Conservation (phyloP, 805 yeast genomes). For the Saccharomycopsis olivae region DNA sequence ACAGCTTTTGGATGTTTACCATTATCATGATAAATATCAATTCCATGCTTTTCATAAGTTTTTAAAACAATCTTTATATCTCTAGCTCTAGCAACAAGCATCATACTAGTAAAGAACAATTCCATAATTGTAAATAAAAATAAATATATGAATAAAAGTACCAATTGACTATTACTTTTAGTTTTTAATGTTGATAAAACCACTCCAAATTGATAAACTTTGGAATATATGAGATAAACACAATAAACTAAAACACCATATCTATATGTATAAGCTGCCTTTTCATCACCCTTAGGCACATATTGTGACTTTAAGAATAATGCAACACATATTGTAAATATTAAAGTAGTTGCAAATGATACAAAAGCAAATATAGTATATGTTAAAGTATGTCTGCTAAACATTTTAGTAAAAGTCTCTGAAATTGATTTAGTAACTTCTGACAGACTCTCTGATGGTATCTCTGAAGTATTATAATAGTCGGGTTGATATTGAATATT, state of each 20-base stretch:
- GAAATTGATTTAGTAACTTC: no score
- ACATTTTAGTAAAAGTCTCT: no score
- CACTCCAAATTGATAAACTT: slow-evolving; percentile 10
- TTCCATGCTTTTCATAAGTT: slow-evolving; percentile 6
- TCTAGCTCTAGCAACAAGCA: not conserved
- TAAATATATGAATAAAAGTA: slow-evolving; percentile 6
- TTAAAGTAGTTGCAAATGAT: slow-evolving; percentile 7
- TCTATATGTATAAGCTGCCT: not conserved
- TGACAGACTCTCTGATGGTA: no score
- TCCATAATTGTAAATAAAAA: slow-evolving; percentile 10
- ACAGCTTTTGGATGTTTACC: slow-evolving; percentile 5
- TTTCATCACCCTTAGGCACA: not conserved
- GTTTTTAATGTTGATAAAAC: slow-evolving; percentile 3
- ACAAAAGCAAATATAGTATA: slow-evolving; percentile 4
- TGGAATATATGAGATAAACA: slow-evolving; percentile 7
- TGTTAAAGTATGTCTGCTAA: not conserved
- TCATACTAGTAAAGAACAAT: slow-evolving; percentile 1
- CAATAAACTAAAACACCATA: not conserved
- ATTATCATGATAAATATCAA: slow-evolving; percentile 10
- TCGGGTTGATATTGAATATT: no score
- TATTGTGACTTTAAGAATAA: not conserved
- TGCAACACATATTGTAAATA: not conserved
- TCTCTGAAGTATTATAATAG: no score
- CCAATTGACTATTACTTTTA: slow-evolving; percentile 9
- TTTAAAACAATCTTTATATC: slow-evolving; percentile 1